phyloP scores from a whole-genome alignment of 306 rosid species.

The Vicia sativa region DNA sequence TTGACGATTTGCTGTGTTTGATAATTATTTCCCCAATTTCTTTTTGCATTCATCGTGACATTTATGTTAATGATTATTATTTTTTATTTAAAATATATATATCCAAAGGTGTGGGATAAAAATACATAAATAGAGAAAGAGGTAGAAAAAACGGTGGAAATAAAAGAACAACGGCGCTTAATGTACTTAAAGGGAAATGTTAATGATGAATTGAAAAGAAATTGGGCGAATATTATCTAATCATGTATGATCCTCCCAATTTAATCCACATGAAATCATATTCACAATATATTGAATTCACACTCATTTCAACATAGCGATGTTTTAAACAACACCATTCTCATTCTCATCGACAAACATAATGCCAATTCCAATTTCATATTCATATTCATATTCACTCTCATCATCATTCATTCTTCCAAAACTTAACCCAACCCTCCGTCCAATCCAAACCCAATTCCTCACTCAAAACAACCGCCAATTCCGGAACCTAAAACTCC shows the following conservation, averaged over 20 bases:
- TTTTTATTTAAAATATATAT: no score
- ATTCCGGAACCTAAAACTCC: conserved; percentile 28
- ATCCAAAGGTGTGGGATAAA: no score
- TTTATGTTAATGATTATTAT: no score
- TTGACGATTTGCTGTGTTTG: no score
- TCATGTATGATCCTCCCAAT: neutral
- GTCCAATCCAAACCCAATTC: conserved; percentile 14
- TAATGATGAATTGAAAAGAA: neutral
- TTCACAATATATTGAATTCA: neutral
- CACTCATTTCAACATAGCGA: neutral
- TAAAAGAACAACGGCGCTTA: neutral
- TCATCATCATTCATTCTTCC: neutral
- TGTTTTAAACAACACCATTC: neutral
- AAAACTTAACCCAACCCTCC: neutral
- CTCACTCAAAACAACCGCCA: conserved; percentile 1
- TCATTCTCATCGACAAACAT: neutral
- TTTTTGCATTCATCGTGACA: no score
- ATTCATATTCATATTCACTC: conserved; percentile 8
- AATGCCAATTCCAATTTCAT: conserved; percentile 23
- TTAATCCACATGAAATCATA: neutral
- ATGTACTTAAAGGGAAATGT: neutral
- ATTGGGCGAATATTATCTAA: neutral
- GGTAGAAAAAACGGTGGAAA: neutral
- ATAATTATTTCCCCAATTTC: no score
- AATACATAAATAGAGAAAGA: no score